Evolutionary conservation across 768 basidiomycete genomes (phyloP).

Genomic region (Tephrocybe sp.): DNA sequence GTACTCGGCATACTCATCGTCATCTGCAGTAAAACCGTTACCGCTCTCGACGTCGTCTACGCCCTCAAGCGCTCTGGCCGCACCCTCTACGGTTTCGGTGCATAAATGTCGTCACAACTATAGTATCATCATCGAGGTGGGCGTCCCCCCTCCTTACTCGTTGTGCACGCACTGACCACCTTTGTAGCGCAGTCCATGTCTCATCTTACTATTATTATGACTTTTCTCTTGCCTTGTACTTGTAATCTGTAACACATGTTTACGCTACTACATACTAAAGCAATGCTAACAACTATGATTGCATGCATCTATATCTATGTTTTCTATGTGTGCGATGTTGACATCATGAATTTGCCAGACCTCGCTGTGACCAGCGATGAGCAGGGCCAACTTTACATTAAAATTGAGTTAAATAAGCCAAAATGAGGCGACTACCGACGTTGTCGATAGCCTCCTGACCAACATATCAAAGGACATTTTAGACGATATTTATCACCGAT

Average conservation of each 20-base stretch:
- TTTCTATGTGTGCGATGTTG: no score
- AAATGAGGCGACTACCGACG: no score
- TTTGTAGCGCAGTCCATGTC: no score
- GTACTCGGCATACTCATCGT: background rate
- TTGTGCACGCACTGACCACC: background rate
- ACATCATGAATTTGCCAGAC: no score
- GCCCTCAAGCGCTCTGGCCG: conserved; percentile 72
- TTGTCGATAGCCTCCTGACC: no score
- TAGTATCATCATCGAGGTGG: background rate
- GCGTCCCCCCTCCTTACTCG: background rate
- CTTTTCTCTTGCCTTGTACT: background rate
- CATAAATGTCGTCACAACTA: conserved; percentile 29
- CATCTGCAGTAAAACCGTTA: conserved; percentile 59
- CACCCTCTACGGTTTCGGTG: conserved; percentile 82
- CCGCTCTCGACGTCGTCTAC: conserved; percentile 84
- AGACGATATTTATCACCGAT: no score
- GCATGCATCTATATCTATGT: background rate
- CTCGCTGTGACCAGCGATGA: no score
- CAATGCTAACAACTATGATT: background rate
- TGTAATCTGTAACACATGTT: conserved; percentile 3
- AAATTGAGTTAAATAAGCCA: no score
- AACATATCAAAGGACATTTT: no score
- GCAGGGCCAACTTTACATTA: no score
- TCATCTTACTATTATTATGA: background rate
- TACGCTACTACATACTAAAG: background rate